Evolutionary conservation across 2,329 filamentous ascomycete genomes (phyloP).

Genomic region (Leptoxyphium fumago): DNA sequence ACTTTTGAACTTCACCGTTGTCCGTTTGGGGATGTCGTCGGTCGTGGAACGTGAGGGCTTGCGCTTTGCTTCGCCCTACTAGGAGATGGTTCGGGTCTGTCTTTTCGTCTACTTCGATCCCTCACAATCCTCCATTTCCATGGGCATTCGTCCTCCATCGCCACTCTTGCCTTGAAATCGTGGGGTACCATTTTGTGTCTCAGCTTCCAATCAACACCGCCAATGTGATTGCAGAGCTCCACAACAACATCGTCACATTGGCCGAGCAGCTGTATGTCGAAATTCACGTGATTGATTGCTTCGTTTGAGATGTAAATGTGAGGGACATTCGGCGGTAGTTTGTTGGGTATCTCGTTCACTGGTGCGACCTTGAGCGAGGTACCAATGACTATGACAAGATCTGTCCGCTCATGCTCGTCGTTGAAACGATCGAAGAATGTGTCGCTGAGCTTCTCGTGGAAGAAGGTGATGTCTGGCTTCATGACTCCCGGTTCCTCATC

Average conservation of each 20-base stretch:
- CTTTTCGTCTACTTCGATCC: background rate
- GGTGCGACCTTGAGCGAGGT: conserved; percentile 92
- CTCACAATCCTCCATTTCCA: background rate
- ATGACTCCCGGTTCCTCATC: conserved; percentile 61
- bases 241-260: conserved; percentile 84
- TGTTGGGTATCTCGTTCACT: conserved; percentile 61
- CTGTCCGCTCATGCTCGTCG: conserved; percentile 65
- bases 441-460: conserved; percentile 77
- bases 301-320: conserved; percentile 26
- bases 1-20: background rate
- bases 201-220: background rate
- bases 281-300: conserved; percentile 77
- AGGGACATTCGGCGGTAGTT: conserved; percentile 16
- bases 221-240: conserved; percentile 54
- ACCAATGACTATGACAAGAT: conserved; percentile 89
- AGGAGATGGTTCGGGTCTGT: background rate
- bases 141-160: background rate
- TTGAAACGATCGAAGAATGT: conserved; percentile 69
- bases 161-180: background rate
- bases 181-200: background rate
- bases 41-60: background rate
- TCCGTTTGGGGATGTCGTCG: background rate
- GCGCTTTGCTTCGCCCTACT: background rate
- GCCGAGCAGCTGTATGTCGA: conserved; percentile 91
- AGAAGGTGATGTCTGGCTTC: conserved; percentile 97